Evolutionary conservation across 768 basidiomycete genomes (phyloP), one percentile per base, ranked within the genome.

Genomic region (Lanmaoa rubissima): DNA sequence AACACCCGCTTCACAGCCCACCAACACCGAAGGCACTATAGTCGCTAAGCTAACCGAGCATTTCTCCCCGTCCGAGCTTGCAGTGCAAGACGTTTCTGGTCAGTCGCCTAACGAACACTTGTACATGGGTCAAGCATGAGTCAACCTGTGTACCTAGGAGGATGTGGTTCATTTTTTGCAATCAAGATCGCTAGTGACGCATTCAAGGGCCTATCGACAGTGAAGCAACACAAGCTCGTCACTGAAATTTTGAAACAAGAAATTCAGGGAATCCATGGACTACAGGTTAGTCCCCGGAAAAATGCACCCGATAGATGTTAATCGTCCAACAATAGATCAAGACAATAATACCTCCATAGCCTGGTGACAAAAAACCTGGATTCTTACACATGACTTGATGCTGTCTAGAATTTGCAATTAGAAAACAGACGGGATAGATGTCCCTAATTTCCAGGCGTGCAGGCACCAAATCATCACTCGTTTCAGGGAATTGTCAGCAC

Each of bases 61-160:
- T 64, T 93, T 99, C 70, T 74, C 79, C n/a, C 92, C 95, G 11
- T 83, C 87, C 14, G 82, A 87, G 57, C 76, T 98, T 19, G 81
- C 85, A 58, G 94, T 98, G 2, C 87, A 94, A 75, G 96, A 99
- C 72, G 83, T 95, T n/a, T 98, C 95, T 28, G 96, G 96, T 94
- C 24, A 59, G 82, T 67, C 31, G 24, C n/a, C 46, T n/a, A 48
- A 39, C 46, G 14, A 43, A 43, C 32, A 35, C 26, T 31, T 31
- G 2, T 26, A n/a, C 4, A n/a, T 35, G 32, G 21, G 28, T n/a
- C 44, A 28, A 36, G 31, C 60, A 35, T 46, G 35, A 46, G 44
- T 55, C 50, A 14, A 60, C 50, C 44, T 41, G 47, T 64, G 16
- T 48, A 14, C 34, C 21, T 45, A 97, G 96, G 94, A 52, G 97